These are phyloP conservation scores for Panicum hallii DNA, from an alignment of 202 grass and related monocot species.

Conservation along the genomic window DNA sequence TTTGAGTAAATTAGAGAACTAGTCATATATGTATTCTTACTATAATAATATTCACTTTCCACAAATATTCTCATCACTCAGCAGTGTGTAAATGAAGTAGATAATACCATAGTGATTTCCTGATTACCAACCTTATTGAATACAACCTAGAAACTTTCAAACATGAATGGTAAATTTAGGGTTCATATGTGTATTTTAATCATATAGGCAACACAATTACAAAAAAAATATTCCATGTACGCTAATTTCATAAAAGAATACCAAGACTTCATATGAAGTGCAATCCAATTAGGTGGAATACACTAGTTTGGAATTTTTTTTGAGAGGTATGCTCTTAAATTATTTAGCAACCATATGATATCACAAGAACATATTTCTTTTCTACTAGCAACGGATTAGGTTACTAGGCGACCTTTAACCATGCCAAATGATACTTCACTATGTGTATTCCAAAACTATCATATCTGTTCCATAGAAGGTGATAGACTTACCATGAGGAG, in stretches of 20 bases:
- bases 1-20: background rate
- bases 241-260: background rate
- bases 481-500: background rate
- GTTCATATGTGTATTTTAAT: background rate
- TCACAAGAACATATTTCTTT: background rate
- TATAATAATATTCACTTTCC: no score
- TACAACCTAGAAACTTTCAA: background rate
- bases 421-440: background rate
- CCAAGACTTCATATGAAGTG: background rate
- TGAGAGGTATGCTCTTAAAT: background rate
- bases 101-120: background rate
- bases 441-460: background rate
- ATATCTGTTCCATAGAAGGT: background rate
- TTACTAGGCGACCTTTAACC: background rate
- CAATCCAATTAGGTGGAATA: background rate
- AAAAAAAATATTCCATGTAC: background rate
- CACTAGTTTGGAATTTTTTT: background rate
- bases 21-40: no score
- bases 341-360: background rate
- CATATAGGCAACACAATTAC: background rate
- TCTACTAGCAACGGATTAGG: background rate
- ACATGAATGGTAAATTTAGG: background rate
- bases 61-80: no score
- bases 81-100: no score
- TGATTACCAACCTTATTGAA: background rate